A percentile compares a stretch with the other conserved stretches of the same genome.
Evolutionary conservation across 1,139 yeast species (phyloP).

Genomic region (Pichia norvegensis): DNA sequence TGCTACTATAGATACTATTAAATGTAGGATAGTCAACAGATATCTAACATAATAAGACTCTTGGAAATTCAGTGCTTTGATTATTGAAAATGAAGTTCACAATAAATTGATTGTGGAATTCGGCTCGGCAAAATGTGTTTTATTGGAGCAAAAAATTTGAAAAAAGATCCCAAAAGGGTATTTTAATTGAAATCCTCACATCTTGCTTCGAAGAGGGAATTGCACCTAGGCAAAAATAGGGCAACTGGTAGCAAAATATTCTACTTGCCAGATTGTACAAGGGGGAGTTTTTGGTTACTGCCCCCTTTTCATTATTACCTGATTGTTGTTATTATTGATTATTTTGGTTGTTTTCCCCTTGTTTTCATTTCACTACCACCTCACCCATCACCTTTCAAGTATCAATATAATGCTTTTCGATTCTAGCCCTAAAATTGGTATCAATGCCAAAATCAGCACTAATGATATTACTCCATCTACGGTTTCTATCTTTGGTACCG

Average conservation of each 20-base stretch:
- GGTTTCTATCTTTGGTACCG: not conserved
- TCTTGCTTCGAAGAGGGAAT: not conserved
- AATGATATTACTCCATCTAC: not conserved
- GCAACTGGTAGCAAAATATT: not conserved
- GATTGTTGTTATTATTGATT: not conserved
- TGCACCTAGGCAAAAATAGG: not conserved
- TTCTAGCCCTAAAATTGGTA: not conserved
- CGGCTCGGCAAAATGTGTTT: not conserved
- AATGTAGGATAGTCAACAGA: no score
- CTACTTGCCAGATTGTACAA: not conserved
- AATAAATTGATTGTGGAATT: not conserved
- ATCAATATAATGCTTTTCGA: not conserved
- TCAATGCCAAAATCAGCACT: not conserved
- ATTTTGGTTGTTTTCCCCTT: not conserved
- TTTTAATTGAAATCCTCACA: not conserved
- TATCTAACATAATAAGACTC: no score
- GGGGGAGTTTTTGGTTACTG: not conserved
- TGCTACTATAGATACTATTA: no score
- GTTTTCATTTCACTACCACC: not conserved
- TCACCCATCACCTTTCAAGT: not conserved
- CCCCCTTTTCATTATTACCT: not conserved
- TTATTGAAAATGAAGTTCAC: no score
- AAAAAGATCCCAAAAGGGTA: not conserved
- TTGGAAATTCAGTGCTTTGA: no score
- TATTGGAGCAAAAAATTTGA: no score